Base-by-base conservation (phyloP, 768 basidiomycete species). In the Lactarius sanguifluus region DNA sequence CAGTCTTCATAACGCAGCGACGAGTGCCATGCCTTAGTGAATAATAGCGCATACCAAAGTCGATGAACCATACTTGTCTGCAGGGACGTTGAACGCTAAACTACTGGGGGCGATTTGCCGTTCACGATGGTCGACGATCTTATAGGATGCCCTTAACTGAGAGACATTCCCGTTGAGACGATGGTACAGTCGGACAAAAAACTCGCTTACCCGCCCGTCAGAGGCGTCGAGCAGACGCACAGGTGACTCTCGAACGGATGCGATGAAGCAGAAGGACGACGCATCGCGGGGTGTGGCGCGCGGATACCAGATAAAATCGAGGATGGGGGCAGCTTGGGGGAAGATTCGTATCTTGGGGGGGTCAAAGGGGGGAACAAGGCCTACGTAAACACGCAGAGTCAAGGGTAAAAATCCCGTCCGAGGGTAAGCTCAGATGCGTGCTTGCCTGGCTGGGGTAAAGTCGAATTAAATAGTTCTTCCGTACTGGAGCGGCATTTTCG, bases 41-140 rank as follows among this genome's bases (percentile, higher is more conserved):
- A n/a, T 15, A 23, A 30, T 20, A 55, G 23, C 18, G 32, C 12
- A 25, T 34, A 32, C 25, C 9, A 20, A 10, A 45, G 56, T 40
- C 45, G 34, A 57, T 57, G 50, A 28, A 16, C 71, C 81, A 62
- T 64, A 94, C 94, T 82, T 89, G 41, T 86, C 80, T 0, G 85
- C 86, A 5, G 83, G 77, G 1, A 81, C 75, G 70, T 92, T 91
- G 76, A 97, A 98, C 0, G 89, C 82, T 65, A 98, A 79, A 70
- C 86, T 86, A 62, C 94, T 90, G 0, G 96, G 95, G 0, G 93
- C 94, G 47, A 97, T 81, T 62, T 92, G 86, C 38, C 95, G 84
- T 77, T 98, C 96, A n/a, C 90, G 81, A 72, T 98, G 96, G 75
- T 98, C 95, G 12, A 98, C 84, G 45, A 98, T 96, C 47, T 82